phyloP scores from a whole-genome alignment of 768 basidiomycete species.

The Polyporus arcularius region DNA sequence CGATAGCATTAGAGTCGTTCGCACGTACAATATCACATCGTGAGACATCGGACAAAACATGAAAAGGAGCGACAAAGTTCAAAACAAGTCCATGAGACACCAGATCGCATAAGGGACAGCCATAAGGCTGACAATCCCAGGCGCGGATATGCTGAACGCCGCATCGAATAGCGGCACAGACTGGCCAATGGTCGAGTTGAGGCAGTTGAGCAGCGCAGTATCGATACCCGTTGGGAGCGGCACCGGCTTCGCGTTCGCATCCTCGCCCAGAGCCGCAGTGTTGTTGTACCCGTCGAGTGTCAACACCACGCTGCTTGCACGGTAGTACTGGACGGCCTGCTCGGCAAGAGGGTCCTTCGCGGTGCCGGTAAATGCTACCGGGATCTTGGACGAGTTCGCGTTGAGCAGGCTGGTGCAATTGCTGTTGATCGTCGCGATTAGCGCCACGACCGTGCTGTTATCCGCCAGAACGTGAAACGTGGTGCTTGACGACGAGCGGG shows the following conservation, averaged over 20 bases:
- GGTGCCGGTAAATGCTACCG: conserved; percentile 32
- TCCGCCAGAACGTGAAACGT: conserved; percentile 36
- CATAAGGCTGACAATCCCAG: no score
- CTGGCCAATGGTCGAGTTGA: conserved; percentile 64
- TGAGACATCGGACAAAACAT: no score
- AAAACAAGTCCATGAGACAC: no score
- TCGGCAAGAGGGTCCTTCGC: conserved; percentile 23
- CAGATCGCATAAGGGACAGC: no score
- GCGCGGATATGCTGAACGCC: no score
- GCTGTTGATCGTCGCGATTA: conserved; percentile 26
- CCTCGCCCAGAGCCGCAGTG: conserved; percentile 45
- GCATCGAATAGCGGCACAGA: conserved; percentile 53
- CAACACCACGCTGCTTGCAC: conserved; percentile 62
- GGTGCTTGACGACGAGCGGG: conserved; percentile 22
- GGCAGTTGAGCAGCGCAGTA: conserved; percentile 48
- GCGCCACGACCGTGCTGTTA: conserved; percentile 31
- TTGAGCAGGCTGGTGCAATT: conserved; percentile 28
- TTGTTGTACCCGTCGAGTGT: conserved; percentile 70
- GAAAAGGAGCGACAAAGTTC: no score
- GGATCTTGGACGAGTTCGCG: conserved; percentile 27
- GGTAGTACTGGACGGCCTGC: conserved; percentile 55
- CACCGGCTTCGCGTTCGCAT: conserved; percentile 43
- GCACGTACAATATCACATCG: no score
- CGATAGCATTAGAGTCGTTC: no score
- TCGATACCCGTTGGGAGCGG: conserved; percentile 58